Evolutionary conservation across 768 basidiomycete species (phyloP).

Genomic region (Mycena galopus): DNA sequence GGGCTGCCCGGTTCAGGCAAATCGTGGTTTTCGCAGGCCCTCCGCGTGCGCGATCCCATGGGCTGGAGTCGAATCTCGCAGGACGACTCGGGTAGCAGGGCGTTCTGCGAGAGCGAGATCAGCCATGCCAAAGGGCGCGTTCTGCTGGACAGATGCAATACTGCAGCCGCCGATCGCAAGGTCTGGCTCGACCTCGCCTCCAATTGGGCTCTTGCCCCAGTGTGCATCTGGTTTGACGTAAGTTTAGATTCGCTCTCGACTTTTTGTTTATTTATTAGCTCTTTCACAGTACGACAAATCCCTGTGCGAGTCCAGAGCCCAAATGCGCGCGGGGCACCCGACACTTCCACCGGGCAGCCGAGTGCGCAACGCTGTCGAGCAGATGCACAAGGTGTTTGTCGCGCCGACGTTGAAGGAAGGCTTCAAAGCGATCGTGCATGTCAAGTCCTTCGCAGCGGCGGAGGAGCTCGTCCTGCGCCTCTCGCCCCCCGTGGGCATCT

Average conservation of each 20-base stretch:
- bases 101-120: constrained; percentile 64
- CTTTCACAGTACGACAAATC: constrained; percentile 51
- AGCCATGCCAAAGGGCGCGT: constrained; percentile 56
- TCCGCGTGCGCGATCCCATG: constrained; percentile 57
- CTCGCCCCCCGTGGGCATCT: constrained; percentile 56
- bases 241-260: constrained; percentile 6
- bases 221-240: constrained; percentile 68
- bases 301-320: constrained; percentile 67
- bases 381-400: constrained; percentile 63
- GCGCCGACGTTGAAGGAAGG: constrained; percentile 64
- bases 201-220: constrained; percentile 59
- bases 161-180: constrained; percentile 59
- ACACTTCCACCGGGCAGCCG: constrained; percentile 68
- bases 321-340: constrained; percentile 69
- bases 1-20: constrained; percentile 76
- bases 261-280: background rate
- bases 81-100: constrained; percentile 67
- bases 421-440: constrained; percentile 61
- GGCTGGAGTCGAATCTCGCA: constrained; percentile 65
- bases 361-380: constrained; percentile 67
- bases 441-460: constrained; percentile 66
- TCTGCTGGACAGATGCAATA: constrained; percentile 71
- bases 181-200: constrained; percentile 64
- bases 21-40: constrained; percentile 64
- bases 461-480: constrained; percentile 59